Evolutionary conservation across 352 stramenopile genomes (phyloP).

Genomic region (Poterioochromonas sp.): DNA sequence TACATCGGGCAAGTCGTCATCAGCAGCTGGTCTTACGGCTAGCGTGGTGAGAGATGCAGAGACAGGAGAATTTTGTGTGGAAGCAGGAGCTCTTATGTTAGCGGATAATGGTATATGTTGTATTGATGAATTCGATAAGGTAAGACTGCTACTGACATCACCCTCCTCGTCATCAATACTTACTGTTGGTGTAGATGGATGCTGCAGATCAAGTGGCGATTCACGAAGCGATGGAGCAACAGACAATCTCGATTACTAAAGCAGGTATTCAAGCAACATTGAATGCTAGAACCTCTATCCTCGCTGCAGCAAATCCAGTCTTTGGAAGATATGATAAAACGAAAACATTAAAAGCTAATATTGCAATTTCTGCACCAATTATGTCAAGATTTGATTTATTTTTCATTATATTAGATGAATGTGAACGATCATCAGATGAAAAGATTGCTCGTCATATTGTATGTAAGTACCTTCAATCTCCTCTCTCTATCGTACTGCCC

Average conservation of each 20-base stretch:
- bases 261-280: slow-evolving; percentile 78
- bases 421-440: slow-evolving; percentile 78
- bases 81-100: slow-evolving; percentile 90
- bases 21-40: slow-evolving; percentile 71
- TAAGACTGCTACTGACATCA: not conserved
- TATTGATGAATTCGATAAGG: slow-evolving; percentile 90
- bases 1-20: slow-evolving; percentile 74
- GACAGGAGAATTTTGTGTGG: slow-evolving; percentile 76
- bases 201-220: slow-evolving; percentile 74
- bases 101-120: slow-evolving; percentile 95
- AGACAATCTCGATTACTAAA: slow-evolving; percentile 86
- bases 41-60: slow-evolving; percentile 69
- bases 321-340: slow-evolving; percentile 75
- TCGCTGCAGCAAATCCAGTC: slow-evolving; percentile 97
- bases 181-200: slow-evolving; percentile 56
- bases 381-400: slow-evolving; percentile 92
- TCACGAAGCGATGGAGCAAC: slow-evolving; percentile 88
- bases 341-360: slow-evolving; percentile 67
- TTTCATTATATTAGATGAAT: slow-evolving; percentile 97
- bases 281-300: slow-evolving; percentile 96
- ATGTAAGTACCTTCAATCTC: slow-evolving; percentile 14
- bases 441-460: slow-evolving; percentile 95
- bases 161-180: no score
- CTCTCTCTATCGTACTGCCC: slow-evolving; percentile 21
- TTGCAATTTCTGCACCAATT: slow-evolving; percentile 39